Percentiles rank a stretch among this genome's conserved stretches.
These are phyloP conservation scores for Naganishia liquefaciens DNA, from an alignment of 1,284 basidiomycete genomes.

Conservation along the genomic window DNA sequence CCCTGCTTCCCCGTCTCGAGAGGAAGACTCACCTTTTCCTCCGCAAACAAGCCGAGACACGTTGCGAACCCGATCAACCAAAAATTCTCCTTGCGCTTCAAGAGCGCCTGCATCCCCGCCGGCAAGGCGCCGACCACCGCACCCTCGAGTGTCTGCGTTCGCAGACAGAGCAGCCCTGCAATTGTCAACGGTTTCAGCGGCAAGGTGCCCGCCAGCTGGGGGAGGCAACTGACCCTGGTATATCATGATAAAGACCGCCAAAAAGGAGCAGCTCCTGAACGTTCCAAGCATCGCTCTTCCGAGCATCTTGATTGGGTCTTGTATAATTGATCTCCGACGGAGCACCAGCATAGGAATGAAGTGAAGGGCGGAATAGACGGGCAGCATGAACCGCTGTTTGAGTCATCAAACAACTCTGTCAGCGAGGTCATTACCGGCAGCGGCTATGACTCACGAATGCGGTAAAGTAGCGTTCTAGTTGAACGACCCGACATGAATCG, in stretches of 20 bases:
- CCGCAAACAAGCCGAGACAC: constrained; percentile 78
- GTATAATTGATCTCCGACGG: constrained; percentile 57
- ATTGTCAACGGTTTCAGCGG: neutral
- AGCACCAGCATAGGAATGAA: constrained; percentile 82
- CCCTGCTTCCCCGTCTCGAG: neutral
- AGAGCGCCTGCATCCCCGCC: constrained; percentile 58
- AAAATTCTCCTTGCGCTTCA: constrained; percentile 70
- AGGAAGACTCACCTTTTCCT: constrained; percentile 63
- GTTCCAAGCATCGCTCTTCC: constrained; percentile 70
- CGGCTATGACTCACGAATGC: constrained; percentile 60
- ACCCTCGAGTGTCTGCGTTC: constrained; percentile 56
- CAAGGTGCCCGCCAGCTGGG: no score
- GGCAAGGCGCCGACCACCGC: constrained; percentile 57
- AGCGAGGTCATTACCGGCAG: neutral
- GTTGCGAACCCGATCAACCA: constrained; percentile 75
- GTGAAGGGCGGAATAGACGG: constrained; percentile 83
- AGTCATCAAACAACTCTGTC: neutral
- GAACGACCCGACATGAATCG: constrained; percentile 68
- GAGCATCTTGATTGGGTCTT: constrained; percentile 67
- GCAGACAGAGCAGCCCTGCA: constrained; percentile 71
- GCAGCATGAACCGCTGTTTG: constrained; percentile 65
- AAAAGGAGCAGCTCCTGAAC: constrained; percentile 80
- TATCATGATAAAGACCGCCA: constrained; percentile 79
- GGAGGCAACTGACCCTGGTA: constrained; percentile 65
- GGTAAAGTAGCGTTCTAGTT: constrained; percentile 71